phyloP scores from a whole-genome alignment of 345 rosid species.

The Linum usitatissimum region DNA sequence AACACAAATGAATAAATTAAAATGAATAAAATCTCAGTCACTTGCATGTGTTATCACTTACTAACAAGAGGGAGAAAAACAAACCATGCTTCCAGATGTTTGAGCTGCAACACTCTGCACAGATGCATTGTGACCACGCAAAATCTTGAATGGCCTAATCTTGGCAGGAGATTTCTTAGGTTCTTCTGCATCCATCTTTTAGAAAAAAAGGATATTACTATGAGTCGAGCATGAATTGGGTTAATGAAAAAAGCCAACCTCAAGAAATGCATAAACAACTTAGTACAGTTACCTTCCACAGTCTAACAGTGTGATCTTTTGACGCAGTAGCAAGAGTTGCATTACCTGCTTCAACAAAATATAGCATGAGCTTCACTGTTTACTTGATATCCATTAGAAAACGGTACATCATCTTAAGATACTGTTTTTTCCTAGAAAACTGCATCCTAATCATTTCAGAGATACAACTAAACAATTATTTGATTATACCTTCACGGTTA shows the following conservation, averaged over 20 bases:
- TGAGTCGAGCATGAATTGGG: slow-evolving; percentile 6
- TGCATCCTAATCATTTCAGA: neutral
- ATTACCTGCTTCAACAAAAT: slow-evolving; percentile 35
- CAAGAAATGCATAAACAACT: slow-evolving; percentile 3
- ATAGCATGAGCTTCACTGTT: neutral
- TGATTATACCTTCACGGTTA: slow-evolving; percentile 37
- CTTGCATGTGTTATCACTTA: neutral
- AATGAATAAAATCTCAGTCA: slow-evolving; percentile 8
- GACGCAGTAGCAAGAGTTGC: slow-evolving; percentile 74
- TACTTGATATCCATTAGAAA: neutral
- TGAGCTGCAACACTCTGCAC: slow-evolving; percentile 71
- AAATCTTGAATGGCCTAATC: slow-evolving; percentile 60
- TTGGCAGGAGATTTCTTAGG: slow-evolving; percentile 29
- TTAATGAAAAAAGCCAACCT: slow-evolving; percentile 4
- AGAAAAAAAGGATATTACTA: slow-evolving; percentile 9
- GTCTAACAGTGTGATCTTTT: slow-evolving; percentile 78
- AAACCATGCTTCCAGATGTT: slow-evolving; percentile 62
- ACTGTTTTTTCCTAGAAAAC: too few relatives aligned
- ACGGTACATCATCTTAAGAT: too few relatives aligned
- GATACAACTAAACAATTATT: neutral
- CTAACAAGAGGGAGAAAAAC: slow-evolving; percentile 7
- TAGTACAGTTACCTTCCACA: slow-evolving; percentile 71
- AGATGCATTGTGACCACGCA: slow-evolving; percentile 79
- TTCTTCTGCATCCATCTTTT: slow-evolving; percentile 39
- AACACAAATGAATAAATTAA: neutral